Base-by-base conservation (phyloP, 495 filamentous ascomycete species). In the Chaetomium cochliodes region DNA sequence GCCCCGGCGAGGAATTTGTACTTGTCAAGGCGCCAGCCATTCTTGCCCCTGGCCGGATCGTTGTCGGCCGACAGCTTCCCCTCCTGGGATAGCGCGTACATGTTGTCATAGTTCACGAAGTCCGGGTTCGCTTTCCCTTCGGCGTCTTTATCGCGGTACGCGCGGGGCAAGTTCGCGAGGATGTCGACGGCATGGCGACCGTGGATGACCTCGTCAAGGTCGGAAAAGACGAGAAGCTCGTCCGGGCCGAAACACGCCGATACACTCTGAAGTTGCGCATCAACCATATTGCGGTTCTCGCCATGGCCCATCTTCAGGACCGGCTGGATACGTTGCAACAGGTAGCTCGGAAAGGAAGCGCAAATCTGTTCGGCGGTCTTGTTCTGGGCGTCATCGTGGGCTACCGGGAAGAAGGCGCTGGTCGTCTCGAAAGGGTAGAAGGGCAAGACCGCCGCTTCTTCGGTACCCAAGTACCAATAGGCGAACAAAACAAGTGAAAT, bases 1-100 rank as follows among this genome's bases (percentile, higher is more conserved):
- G 89, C 79, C 79, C 87, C 86, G 5, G 86, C 85, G 7, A 90
- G 75, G 69, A 89, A 89, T 73, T 90, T 90, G 80, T 85, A 90
- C 70, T 88, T 88, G 73, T 90, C 87, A 16, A 88, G 76, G 59
- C 79, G 80, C 87, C 87, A 91, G 23, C 70, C 70, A 16, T 72
- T 74, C 39, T 67, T 55, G 22, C 50, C 44, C 18, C 49, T 51
- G 3, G 62, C 55, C 0, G 69, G 66, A 39, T 71, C 67, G 51
- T 65, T 69, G 11, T 67, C 63, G 60, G 23, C 18, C 30, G 64
- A 63, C 30, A 71, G 66, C 28, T 61, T 62, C 26, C 62, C 63
- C 15, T 53, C 61, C 22, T 30, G 18, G 5, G 51, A 16, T 11
- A 70, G 58, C 22, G 54, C 56, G n/a, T 41, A 28, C 41, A 68